phyloP scores from a whole-genome alignment of 2,329 filamentous ascomycete genomes.

The Fusarium solani-melongenae region DNA sequence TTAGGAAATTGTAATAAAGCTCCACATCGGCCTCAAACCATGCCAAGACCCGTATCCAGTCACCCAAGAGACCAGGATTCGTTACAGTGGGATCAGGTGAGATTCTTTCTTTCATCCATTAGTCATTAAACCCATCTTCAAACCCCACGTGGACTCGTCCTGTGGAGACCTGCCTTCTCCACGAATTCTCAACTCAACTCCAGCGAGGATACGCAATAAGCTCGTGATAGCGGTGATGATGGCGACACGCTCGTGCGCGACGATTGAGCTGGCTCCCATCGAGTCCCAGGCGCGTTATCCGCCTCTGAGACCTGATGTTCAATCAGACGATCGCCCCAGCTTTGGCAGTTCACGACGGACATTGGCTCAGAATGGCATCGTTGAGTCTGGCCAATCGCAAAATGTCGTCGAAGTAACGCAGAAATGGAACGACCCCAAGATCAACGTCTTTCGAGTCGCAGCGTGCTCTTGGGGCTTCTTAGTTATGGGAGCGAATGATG shows the following conservation, averaged over 20 bases:
- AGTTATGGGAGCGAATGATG: conserved; percentile 1
- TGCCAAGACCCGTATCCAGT: not conserved
- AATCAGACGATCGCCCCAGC: not conserved
- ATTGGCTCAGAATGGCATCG: not conserved
- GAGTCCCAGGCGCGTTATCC: not conserved
- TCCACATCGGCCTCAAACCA: not conserved
- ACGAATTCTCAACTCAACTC: not conserved
- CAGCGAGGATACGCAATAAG: not conserved
- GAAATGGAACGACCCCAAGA: not conserved
- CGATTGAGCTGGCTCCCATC: not conserved
- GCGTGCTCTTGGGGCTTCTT: not conserved
- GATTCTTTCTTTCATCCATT: not conserved
- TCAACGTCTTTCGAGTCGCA: not conserved
- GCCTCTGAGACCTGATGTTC: not conserved
- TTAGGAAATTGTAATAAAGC: not conserved
- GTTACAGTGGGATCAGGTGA: not conserved
- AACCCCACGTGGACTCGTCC: not conserved
- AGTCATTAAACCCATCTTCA: not conserved
- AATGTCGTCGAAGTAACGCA: not conserved
- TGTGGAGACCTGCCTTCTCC: not conserved
- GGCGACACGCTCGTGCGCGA: not conserved
- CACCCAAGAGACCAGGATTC: not conserved
- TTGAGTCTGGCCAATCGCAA: not conserved
- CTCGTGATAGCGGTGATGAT: not conserved
- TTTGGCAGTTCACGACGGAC: not conserved